Conservation (phyloP, 768 basidiomycete genomes). For the Termitomyces sp. region DNA sequence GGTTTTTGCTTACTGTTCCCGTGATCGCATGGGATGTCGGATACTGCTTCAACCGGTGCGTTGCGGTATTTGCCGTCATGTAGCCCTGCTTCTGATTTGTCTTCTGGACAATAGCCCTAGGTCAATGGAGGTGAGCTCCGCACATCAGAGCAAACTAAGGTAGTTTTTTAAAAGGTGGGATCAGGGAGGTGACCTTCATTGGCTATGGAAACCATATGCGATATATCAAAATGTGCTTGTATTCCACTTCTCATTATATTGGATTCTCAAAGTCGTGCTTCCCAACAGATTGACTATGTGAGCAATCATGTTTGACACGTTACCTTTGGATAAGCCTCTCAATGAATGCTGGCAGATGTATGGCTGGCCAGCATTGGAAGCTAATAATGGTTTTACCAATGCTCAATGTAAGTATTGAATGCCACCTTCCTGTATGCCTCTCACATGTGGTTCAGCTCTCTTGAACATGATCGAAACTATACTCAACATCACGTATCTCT, state of each 20-base stretch:
- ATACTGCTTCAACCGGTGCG: constrained; percentile 80
- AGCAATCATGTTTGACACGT: not conserved
- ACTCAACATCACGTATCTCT: constrained; percentile 73
- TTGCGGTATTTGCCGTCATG: not conserved
- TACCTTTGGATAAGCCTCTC: not conserved
- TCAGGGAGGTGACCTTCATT: constrained; percentile 81
- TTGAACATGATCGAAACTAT: constrained; percentile 75
- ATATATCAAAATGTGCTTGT: constrained; percentile 60
- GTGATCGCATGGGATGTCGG: constrained; percentile 74
- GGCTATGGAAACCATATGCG: constrained; percentile 86
- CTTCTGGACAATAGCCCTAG: constrained; percentile 50
- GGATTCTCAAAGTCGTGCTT: not conserved
- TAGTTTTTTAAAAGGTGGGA: not conserved
- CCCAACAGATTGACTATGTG: constrained; percentile 29
- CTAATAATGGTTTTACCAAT: constrained; percentile 74
- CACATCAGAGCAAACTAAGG: not conserved
- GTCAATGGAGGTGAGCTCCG: constrained; percentile 55
- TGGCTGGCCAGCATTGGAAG: constrained; percentile 58
- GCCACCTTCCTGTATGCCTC: not conserved
- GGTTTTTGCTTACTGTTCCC: constrained; percentile 63
- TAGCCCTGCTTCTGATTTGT: not conserved
- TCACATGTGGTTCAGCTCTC: constrained; percentile 42
- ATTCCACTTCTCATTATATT: constrained; percentile 25
- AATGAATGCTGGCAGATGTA: constrained; percentile 48
- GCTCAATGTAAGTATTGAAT: constrained; percentile 60